Base-by-base conservation (phyloP, 306 rosid species). In the Castanea sativa region DNA sequence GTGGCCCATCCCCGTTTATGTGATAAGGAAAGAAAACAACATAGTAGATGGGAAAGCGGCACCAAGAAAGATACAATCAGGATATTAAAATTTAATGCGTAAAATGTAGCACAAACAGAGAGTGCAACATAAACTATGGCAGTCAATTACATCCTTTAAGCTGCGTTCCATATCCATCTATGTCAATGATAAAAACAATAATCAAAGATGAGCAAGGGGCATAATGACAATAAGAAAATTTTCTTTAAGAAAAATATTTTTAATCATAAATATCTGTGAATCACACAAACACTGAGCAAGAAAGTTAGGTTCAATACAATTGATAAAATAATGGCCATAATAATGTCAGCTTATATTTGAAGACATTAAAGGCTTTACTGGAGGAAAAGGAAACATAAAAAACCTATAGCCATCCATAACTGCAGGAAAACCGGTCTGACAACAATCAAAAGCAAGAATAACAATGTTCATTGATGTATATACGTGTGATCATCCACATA, bases 361-460 rank as follows among this genome's bases (percentile, higher is more conserved):
- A 11, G 16, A 49, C 15, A 49, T 49, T 49, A 49, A 49, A 0
- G 53, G 14, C 16, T 49, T 49, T 41, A 41, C 45, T 0, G 3
- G 12, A 2, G 12, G 45, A 38, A 38, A 38, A 38, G 45, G 45
- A 8, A 41, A 49, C 53, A 49, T 13, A 3, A 49, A 49, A 49
- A 49, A 49, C 15, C 53, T 12, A 49, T 13, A 23, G 33, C 65
- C 32, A 23, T 0, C 53, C 61, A 25, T 16, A 38, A 70, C 45
- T 41, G 19, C n/a, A 73, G 27, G 69, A 55, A 76, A 56, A 52
- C 78, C 3, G 11, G 56, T 70, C 23, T 71, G 72, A 69, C 73
- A 73, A 65, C 73, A 80, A n/a, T 73, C 56, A 58, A 35, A 77
- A 72, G 77, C 81, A 77, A 73, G 65, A 68, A 59, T 8, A 20